Evolutionary conservation across 2,329 filamentous ascomycete genomes (phyloP), one percentile per base, ranked within the genome.

Genomic region (Penicillium hordei): DNA sequence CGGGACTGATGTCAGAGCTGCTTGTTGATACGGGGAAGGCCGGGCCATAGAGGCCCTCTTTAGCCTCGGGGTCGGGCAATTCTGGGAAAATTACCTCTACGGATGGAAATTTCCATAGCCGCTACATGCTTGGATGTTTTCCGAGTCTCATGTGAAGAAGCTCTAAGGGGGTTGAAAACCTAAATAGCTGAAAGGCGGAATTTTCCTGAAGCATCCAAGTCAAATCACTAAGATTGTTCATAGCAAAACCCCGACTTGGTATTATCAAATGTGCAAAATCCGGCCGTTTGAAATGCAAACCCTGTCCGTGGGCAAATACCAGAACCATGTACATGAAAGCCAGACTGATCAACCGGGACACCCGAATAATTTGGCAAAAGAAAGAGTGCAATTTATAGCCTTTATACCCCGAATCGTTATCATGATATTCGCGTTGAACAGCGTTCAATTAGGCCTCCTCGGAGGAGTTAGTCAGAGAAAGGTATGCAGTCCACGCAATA

Each of bases 401-500:
- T 59, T 48, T 60, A 57, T 54, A 39, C 29, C 42, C 38, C 38
- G 31, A 42, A 50, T 65, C 62, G 49, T 62, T 58, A 61, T 61
- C 60, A 62, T 61, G 33, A 61, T 39, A 46, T 48, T 52, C 53
- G 56, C 59, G 48, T 29, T 38, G 21, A 15, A 49, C 34, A 34
- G 49, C 34, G 50, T 39, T 51, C 21, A 44, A 56, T 68, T 75
- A 76, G 15, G 80, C 82, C 52, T 93, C 89, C 59, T 95, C 91
- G 3, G 91, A 82, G 5, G 92, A 88, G 77, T 97, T 97, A 60
- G 89, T 90, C 51, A 99, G 83, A 3, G 93, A 97, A 12, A 99
- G 85, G 75, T 97, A 99, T 21, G 93, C 93, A 12, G 94, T 97
- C 94, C 93, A 97, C 34, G 92, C 92, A 68, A 97, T 97, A 82